Base-by-base conservation (phyloP, 2,329 filamentous ascomycete genomes). In the Arthrobotrys sphaeroides region DNA sequence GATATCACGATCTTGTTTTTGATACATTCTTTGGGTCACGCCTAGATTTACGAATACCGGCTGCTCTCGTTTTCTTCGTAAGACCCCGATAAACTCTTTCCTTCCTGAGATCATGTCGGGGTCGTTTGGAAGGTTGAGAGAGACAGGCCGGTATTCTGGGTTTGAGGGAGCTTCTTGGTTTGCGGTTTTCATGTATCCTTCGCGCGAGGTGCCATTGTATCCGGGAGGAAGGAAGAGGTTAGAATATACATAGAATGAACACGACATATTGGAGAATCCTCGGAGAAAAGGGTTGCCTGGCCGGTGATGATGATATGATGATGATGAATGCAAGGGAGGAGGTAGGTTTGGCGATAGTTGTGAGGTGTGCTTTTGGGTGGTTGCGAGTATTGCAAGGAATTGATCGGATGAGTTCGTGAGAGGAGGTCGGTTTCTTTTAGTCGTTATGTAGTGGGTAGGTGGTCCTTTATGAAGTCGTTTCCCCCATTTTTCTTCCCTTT, bases 201-300 rank as follows among this genome's bases (percentile, higher is more conserved):
- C 57, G 33, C 36, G 40, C 18, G 45, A 74, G 53, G 70, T 62
- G 47, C 18, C 62, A 67, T 62, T 74, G 38, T 49, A 38, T 55
- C 55, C 62, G 61, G 24, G 31, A 49, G 12, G 22, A 70, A 67
- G 55, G 55, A 45, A 40, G 38, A 67, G 45, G 70, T 74, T 74
- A 74, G 70, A 68, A 74, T 74, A 57, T 74, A 74, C 70, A 74
- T 67, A 62, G 70, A 68, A 74, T 74, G 61, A 74, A 74, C 70
- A 68, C 53, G 55, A 68, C 62, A 57, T 62, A n/a, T 9, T 38
- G 51, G 55, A 68, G 60, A 67, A 53, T 57, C 53, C 69, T 42
- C 31, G 26, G 43, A 49, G 53, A 26, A 49, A 61, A 45, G 12
- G n/a, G 31, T 55, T 55, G 62, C 55, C 62, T 61, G 45, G 45